Evolutionary conservation across 106 monocot genomes (phyloP).

Genomic region (Platanthera guangdongensis): DNA sequence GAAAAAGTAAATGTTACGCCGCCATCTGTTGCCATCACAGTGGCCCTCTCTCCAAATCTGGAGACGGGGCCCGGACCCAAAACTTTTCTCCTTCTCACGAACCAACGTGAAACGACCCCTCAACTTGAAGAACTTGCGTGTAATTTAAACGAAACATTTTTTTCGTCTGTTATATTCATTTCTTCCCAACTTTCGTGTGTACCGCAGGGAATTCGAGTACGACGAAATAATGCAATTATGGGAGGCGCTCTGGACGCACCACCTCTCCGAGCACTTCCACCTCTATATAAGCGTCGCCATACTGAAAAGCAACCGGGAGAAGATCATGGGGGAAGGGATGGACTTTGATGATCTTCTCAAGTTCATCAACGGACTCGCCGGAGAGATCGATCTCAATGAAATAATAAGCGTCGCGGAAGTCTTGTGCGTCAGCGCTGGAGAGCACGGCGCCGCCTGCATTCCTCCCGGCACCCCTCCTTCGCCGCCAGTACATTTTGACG

Average conservation of each 20-base stretch:
- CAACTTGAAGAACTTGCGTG: too few species aligned
- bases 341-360: slow-evolving; percentile 84
- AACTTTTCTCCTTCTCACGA: too few species aligned
- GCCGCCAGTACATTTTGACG: slow-evolving; percentile 42
- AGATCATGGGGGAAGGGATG: slow-evolving; percentile 75
- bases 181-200: background rate
- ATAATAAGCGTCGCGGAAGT: slow-evolving; percentile 66
- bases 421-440: slow-evolving; percentile 56
- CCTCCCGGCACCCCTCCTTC: slow-evolving; percentile 96
- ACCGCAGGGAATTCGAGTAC: slow-evolving; percentile 70
- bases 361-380: slow-evolving; percentile 90
- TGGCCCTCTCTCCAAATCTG: too few species aligned
- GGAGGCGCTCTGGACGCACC: slow-evolving; percentile 88
- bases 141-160: background rate
- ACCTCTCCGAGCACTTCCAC: slow-evolving; percentile 85
- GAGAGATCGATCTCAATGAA: slow-evolving; percentile 50
- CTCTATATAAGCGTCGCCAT: slow-evolving; percentile 85
- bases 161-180: background rate
- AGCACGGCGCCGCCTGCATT: slow-evolving; percentile 76
- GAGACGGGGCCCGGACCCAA: too few species aligned
- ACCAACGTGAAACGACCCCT: too few species aligned
- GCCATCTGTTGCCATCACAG: too few species aligned
- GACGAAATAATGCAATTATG: slow-evolving; percentile 57
- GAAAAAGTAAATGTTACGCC: too few species aligned
- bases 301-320: slow-evolving; percentile 50